These are phyloP conservation scores for Erodium texanum DNA, from an alignment of 441 rosid species.

Conservation along the genomic window DNA sequence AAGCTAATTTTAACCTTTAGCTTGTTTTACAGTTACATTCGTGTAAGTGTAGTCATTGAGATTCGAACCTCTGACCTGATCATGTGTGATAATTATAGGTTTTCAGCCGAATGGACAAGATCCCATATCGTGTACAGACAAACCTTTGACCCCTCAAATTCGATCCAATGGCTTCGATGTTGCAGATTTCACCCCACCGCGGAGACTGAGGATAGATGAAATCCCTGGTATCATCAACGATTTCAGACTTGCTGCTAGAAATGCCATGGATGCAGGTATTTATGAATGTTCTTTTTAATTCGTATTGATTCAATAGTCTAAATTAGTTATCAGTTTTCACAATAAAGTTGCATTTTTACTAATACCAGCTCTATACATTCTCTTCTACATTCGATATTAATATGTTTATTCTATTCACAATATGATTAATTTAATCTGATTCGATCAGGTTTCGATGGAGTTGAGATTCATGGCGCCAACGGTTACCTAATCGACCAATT, in stretches of 20 bases:
- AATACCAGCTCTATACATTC: no score
- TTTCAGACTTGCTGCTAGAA: constrained; percentile 50
- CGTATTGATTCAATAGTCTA: no score
- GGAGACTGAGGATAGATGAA: constrained; percentile 34
- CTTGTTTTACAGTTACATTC: no score
- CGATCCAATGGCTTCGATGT: constrained; percentile 33
- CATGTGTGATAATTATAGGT: background rate
- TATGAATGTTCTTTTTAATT: no score
- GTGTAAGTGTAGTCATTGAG: no score
- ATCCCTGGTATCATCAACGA: constrained; percentile 40
- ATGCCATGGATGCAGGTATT: constrained; percentile 58
- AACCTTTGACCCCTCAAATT: constrained; percentile 33
- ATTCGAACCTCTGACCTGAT: no score
- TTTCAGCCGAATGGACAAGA: constrained; percentile 39
- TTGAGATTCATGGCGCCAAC: constrained; percentile 19
- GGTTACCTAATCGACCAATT: constrained; percentile 22
- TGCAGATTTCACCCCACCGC: constrained; percentile 34
- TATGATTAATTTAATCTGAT: no score
- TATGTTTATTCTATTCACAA: no score
- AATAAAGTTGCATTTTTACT: no score
- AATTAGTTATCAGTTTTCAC: no score
- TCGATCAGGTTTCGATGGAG: constrained; percentile 20
- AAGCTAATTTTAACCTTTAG: no score
- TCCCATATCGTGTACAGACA: constrained; percentile 37
- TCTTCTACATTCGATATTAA: no score